These are phyloP conservation scores for Botrytis deweyae DNA, from an alignment of 2,329 filamentous ascomycete genomes.

Conservation along the genomic window DNA sequence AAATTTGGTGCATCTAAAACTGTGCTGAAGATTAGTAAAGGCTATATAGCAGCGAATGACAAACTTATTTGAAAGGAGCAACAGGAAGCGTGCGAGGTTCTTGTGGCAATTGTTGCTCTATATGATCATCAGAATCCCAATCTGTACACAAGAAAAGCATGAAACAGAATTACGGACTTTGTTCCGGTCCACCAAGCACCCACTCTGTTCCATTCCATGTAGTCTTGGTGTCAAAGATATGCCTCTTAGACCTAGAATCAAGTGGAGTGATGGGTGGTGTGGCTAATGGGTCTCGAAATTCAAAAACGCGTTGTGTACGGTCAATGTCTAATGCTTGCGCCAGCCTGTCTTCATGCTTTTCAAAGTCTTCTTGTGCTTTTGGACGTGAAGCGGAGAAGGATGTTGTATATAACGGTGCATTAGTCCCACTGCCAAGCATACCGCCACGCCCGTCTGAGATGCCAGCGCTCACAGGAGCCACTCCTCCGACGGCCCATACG, in stretches of 20 bases:
- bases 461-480: constrained; percentile 55
- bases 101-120: constrained; percentile 33
- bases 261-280: constrained; percentile 33
- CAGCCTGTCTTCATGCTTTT: constrained; percentile 71
- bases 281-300: constrained; percentile 44
- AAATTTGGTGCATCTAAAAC: constrained; percentile 85
- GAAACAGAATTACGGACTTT: constrained; percentile 26
- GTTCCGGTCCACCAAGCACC: constrained; percentile 31
- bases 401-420: constrained; percentile 64
- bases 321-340: constrained; percentile 82
- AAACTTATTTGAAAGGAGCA: constrained; percentile 72
- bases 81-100: constrained; percentile 56
- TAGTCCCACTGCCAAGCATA: constrained; percentile 67
- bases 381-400: constrained; percentile 46
- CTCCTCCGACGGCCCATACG: constrained; percentile 76
- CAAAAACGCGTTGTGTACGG: constrained; percentile 63
- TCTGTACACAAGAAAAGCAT: neutral
- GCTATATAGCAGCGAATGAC: neutral
- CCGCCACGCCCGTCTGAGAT: constrained; percentile 64
- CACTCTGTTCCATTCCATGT: constrained; percentile 40
- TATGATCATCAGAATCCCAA: constrained; percentile 25
- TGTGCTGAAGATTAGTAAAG: constrained; percentile 47
- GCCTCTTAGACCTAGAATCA: constrained; percentile 30
- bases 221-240: constrained; percentile 32
- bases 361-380: constrained; percentile 57